Evolutionary conservation across 2,329 filamentous ascomycete species (phyloP).

Genomic region (Epichloe baconii): DNA sequence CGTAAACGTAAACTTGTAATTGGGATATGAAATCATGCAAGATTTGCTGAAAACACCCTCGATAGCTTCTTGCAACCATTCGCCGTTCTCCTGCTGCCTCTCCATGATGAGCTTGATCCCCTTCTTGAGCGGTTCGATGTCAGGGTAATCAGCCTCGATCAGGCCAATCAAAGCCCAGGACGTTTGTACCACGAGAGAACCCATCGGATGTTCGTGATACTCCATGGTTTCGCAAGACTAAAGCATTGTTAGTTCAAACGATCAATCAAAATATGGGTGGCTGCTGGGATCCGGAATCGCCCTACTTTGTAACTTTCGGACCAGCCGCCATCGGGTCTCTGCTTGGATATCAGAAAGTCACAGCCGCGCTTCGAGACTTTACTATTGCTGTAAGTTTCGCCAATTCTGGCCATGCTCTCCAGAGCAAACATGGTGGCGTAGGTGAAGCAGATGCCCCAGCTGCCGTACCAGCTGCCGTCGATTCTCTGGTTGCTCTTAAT

Average conservation of each 20-base stretch:
- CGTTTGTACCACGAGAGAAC: slow-evolving; percentile 86
- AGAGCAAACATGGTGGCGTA: slow-evolving; percentile 96
- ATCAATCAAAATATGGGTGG: too few species aligned
- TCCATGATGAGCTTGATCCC: slow-evolving; percentile 69
- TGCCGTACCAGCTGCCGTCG: slow-evolving; percentile 95
- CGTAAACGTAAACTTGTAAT: slow-evolving; percentile 96
- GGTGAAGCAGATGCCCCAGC: slow-evolving; percentile 96
- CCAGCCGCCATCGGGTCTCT: slow-evolving; percentile 87
- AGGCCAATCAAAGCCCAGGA: slow-evolving; percentile 78
- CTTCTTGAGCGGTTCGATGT: slow-evolving; percentile 56
- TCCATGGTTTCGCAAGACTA: slow-evolving; percentile 63
- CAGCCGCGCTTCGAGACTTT: slow-evolving; percentile 60
- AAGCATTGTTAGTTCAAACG: slow-evolving; percentile 7
- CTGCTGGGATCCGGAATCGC: background rate
- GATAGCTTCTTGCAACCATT: slow-evolving; percentile 91
- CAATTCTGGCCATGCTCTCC: slow-evolving; percentile 68
- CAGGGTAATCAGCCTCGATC: slow-evolving; percentile 70
- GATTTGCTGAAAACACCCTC: slow-evolving; percentile 98
- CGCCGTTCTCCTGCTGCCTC: slow-evolving; percentile 75
- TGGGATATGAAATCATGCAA: slow-evolving; percentile 98
- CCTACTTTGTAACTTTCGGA: slow-evolving; percentile 74
- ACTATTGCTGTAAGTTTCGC: slow-evolving; percentile 69
- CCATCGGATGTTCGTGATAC: slow-evolving; percentile 60
- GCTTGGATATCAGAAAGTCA: slow-evolving; percentile 72
- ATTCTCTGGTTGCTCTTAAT: slow-evolving; percentile 66